Base-by-base conservation (phyloP, 2,329 filamentous ascomycete genomes). In the Exophiala viscosa region DNA sequence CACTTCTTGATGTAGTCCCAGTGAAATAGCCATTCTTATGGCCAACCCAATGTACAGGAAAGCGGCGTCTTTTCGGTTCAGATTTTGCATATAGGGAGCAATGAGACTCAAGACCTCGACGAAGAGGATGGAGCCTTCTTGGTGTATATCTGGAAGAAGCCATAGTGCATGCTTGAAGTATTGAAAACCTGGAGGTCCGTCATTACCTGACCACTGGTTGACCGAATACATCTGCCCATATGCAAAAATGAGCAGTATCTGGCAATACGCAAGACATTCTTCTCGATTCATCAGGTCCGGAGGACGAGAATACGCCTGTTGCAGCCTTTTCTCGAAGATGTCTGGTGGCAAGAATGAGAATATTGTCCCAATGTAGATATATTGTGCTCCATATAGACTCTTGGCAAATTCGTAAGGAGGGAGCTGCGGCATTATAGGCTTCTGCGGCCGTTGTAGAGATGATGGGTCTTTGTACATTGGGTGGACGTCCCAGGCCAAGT, bases 181-280 rank as follows among this genome's bases (percentile, higher is more conserved):
- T 11, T 74, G 72, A 60, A 81, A 81, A 0, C 79, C 79, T 0
- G 79, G 79, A 0, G 79, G 79, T 0, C 78, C 76, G 36, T 76
- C 73, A 59, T 71, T 73, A 41, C 73, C 73, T 0, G 76, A 73
- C 75, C 76, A 79, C 48, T 80, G 76, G 57, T 82, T 82, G 43
- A 82, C 71, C 2, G 77, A 80, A 60, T 82, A 82, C 58, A 81
- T 71, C 55, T 80, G 74, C 0, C 79, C 79, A 58, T 79, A 80
- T 0, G 79, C 77, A 8, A 82, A 67, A 4, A 81, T 73, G 35
- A 80, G 65, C 2, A 82, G 66, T 3, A 79, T 66, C 46, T 82
- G 78, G 50, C 77, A 77, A 55, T 77, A 77, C 0, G 68, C 65
- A 0, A 82, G 69, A 47, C 78, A 79, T 2, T 71, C 70, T 31